phyloP scores from a whole-genome alignment of 306 rosid species.

The Mimosa pudica region DNA sequence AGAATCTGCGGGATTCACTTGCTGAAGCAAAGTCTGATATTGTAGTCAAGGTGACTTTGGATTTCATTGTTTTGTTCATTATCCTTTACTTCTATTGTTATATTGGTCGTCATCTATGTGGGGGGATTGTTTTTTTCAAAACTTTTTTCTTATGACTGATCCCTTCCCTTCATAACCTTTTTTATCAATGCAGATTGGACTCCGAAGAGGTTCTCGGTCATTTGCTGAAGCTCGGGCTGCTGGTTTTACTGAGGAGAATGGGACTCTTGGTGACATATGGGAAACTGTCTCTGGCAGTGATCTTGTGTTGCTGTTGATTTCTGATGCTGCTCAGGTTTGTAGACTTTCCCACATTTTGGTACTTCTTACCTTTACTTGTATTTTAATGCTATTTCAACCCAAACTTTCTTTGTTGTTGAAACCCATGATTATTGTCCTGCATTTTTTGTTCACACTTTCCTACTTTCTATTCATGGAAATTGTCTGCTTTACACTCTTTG shows the following conservation, averaged over 20 bases:
- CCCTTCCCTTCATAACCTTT: neutral
- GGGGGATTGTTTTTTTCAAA: neutral
- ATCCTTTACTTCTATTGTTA: neutral
- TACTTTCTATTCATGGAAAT: neutral
- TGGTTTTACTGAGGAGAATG: slow-evolving; percentile 90
- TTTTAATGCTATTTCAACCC: slow-evolving; percentile 1
- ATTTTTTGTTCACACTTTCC: neutral
- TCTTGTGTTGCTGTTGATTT: slow-evolving; percentile 88
- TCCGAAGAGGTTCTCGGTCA: slow-evolving; percentile 92
- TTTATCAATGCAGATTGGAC: slow-evolving; percentile 70
- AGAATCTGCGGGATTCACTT: slow-evolving; percentile 89
- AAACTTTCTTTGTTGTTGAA: neutral
- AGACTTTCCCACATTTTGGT: neutral
- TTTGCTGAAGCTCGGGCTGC: slow-evolving; percentile 86
- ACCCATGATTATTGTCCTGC: neutral
- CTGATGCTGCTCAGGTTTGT: slow-evolving; percentile 96
- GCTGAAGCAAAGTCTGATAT: slow-evolving; percentile 83
- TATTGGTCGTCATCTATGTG: neutral
- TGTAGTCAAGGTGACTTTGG: slow-evolving; percentile 79
- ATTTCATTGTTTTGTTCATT: neutral
- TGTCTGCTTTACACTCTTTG: neutral
- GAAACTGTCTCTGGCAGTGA: slow-evolving; percentile 87
- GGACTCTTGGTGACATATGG: slow-evolving; percentile 91
- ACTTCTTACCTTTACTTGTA: neutral
- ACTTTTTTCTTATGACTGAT: neutral